phyloP scores from a whole-genome alignment of 2,329 filamentous ascomycete species.

The Xylariaceae sp. region DNA sequence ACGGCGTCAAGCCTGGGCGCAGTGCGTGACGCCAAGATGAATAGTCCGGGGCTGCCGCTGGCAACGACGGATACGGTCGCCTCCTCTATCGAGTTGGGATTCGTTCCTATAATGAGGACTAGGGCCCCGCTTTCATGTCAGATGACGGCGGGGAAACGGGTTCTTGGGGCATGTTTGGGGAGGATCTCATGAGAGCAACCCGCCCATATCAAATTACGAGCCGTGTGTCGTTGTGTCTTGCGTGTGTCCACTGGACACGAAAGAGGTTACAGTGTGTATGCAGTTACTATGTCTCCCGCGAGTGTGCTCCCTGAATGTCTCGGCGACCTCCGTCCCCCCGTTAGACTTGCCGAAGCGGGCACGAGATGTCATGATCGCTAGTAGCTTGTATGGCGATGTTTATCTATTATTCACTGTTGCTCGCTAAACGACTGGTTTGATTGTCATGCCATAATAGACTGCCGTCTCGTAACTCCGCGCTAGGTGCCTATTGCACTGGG shows the following conservation, averaged over 20 bases:
- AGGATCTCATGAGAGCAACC: background rate
- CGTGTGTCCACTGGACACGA: background rate
- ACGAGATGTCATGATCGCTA: background rate
- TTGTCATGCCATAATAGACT: too few species aligned
- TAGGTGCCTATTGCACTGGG: too few species aligned
- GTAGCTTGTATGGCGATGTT: too few species aligned
- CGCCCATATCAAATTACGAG: background rate
- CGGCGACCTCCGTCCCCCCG: constrained; percentile 11
- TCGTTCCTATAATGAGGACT: constrained; percentile 36
- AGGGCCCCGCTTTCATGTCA: constrained; percentile 15
- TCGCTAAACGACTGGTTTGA: too few species aligned
- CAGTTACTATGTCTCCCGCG: constrained; percentile 10
- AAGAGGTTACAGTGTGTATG: background rate
- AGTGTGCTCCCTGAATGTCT: constrained; percentile 9
- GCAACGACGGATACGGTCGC: constrained; percentile 31
- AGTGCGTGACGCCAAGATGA: constrained; percentile 37
- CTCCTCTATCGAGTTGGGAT: constrained; percentile 32
- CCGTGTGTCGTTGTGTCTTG: background rate
- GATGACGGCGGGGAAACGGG: constrained; percentile 3
- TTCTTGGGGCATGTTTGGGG: background rate
- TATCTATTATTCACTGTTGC: too few species aligned
- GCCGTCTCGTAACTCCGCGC: too few species aligned
- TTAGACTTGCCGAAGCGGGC: constrained; percentile 4
- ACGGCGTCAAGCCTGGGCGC: constrained; percentile 28
- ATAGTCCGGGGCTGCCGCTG: constrained; percentile 23